Conservation (phyloP, 75 land plant species). For the Pinus taeda region DNA sequence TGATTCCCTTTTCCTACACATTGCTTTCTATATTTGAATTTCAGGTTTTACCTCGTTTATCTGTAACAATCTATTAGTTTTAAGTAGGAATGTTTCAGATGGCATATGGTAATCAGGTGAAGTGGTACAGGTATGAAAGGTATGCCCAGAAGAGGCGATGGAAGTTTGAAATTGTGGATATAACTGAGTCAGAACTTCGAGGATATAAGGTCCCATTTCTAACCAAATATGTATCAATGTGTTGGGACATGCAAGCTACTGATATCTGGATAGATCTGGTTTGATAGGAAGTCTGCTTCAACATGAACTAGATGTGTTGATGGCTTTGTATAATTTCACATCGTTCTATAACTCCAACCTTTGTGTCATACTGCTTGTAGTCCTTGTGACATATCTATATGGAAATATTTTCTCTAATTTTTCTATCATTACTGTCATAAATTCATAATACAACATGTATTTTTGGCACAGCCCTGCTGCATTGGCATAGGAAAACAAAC, state of each 20-base stretch:
- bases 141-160: conserved; percentile 78
- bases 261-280: neutral
- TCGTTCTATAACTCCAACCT: neutral
- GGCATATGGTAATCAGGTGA: neutral
- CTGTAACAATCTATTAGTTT: neutral
- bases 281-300: neutral
- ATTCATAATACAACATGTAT: too few relatives aligned
- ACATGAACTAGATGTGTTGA: neutral
- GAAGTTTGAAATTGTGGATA: conserved; percentile 86
- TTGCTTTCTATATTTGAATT: neutral
- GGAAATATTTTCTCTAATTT: neutral
- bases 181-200: conserved; percentile 73
- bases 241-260: neutral
- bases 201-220: conserved; percentile 79
- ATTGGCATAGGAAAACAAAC: neutral
- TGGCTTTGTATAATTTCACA: neutral
- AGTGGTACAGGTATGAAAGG: conserved; percentile 79
- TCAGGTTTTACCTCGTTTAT: conserved; percentile 4
- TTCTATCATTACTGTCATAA: too few relatives aligned
- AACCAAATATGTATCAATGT: neutral
- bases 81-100: neutral
- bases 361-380: neutral
- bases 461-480: too few relatives aligned
- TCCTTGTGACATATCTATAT: neutral
- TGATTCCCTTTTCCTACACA: neutral